A percentile compares a stretch with the other conserved stretches of the same genome.
Conservation (phyloP, 2,329 filamentous ascomycete species). For the Talaromyces sp. region DNA sequence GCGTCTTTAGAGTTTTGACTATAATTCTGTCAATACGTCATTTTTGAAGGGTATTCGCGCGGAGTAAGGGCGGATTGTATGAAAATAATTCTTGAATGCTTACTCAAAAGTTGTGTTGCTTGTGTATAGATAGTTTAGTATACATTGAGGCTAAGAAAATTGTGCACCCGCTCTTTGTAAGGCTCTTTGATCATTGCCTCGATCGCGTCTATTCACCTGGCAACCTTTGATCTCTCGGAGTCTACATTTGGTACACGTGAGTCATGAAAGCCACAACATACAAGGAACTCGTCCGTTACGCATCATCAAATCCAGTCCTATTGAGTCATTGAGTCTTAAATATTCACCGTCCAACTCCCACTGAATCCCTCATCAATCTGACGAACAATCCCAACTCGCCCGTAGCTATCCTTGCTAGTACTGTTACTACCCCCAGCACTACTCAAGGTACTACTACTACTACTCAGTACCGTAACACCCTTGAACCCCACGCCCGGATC, state of each 20-base stretch:
- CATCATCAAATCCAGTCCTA: neutral
- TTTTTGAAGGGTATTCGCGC: neutral
- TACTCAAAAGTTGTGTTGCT: neutral
- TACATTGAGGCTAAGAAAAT: neutral
- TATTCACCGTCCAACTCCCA: neutral
- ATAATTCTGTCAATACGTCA: neutral
- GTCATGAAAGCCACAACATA: neutral
- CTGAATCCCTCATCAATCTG: slow-evolving; percentile 4
- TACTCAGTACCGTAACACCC: slow-evolving; percentile 37
- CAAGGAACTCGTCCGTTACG: neutral
- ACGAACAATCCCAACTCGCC: neutral
- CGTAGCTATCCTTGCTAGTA: slow-evolving; percentile 1
- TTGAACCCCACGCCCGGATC: slow-evolving; percentile 30
- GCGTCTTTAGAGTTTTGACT: neutral
- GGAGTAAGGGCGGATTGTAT: neutral
- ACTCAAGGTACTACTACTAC: slow-evolving; percentile 41
- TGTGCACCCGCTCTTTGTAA: neutral
- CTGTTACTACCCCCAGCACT: neutral
- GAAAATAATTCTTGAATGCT: neutral
- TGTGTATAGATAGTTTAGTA: neutral
- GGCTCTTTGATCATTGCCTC: neutral
- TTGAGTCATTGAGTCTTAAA: neutral
- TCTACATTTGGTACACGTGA: neutral
- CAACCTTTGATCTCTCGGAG: neutral
- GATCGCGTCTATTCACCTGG: neutral